A percentile compares a stretch with the other conserved stretches of the same genome.
Evolutionary conservation across 1,284 basidiomycete species (phyloP).

Genomic region (Inonotus hispidus): DNA sequence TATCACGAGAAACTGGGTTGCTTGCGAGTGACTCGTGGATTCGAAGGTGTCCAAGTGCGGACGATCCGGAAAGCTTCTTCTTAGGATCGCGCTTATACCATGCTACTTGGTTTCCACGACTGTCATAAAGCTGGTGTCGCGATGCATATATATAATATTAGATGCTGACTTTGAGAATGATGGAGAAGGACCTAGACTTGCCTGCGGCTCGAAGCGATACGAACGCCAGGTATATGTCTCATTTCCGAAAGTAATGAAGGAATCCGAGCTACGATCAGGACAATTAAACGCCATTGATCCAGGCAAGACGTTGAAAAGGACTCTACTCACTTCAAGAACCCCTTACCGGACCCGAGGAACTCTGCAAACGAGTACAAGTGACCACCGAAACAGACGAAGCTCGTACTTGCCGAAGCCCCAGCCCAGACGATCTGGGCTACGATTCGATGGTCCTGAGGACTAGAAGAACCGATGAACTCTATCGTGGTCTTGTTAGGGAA

Average conservation of each 20-base stretch:
- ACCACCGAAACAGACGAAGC: constrained; percentile 4
- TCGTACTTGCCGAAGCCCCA: not conserved
- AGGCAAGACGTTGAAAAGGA: not conserved
- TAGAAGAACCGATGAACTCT: not conserved
- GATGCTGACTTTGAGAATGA: not conserved
- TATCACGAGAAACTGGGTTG: not conserved
- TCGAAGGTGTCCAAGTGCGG: not conserved
- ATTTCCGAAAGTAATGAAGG: not conserved
- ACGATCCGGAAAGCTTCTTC: not conserved
- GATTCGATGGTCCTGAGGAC: not conserved
- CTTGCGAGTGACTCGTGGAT: not conserved
- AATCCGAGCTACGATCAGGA: not conserved
- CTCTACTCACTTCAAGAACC: constrained; percentile 3
- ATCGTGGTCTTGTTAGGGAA: constrained; percentile 7
- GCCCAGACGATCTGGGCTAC: constrained; percentile 6
- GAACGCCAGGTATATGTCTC: not conserved
- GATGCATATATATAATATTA: not conserved
- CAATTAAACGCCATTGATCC: not conserved
- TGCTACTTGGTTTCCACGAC: not conserved
- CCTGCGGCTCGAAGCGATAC: not conserved
- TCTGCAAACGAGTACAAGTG: not conserved
- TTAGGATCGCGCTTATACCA: not conserved
- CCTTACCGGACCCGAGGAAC: not conserved
- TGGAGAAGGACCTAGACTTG: not conserved
- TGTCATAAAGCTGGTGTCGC: not conserved